Base-by-base conservation (phyloP, 768 basidiomycete species). In the Bullera alba region DNA sequence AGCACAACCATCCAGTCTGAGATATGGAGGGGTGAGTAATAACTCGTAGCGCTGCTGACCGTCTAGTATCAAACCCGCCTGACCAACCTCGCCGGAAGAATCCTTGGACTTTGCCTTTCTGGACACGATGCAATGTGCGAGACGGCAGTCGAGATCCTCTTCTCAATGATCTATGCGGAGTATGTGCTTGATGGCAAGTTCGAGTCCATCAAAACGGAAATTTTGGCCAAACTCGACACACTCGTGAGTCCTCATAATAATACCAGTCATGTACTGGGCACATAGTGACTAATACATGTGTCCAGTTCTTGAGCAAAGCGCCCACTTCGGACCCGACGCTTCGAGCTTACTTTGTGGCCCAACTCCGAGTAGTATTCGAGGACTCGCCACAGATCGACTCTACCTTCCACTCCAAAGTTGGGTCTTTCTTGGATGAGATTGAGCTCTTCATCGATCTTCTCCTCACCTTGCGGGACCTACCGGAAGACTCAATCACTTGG, bases 361-460 rank as follows among this genome's bases (percentile, higher is more conserved):
- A 92, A 51, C 79, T 97, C 37, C 83, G 89, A 15, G 82, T 83
- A 57, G 76, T 95, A n/a, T 96, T 96, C 67, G 87, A 91, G 47
- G 36, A 49, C 16, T 79, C 82, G 16, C 81, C 85, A 1, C 79
- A 83, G 26, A 85, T 90, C 12, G 87, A 93, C 58, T 83, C 85
- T 42, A 78, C 80, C 34, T 78, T 96, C 28, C 81, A 86, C 5
- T 81, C 82, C 30, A 81, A 85, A 17, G 86, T 95, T 34, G 80
- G 82, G 4, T 76, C 74, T 37, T 96, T 95, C 77, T 77, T 97
- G 28, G 85, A 87, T 57, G 86, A 88, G 0, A 86, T 96, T 4
- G 87, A 95, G 65, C 79, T 84, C 14, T 97, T 97, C 81, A 80
- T 97, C 25, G 87, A 93, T 61, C 78, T 97, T 16, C 75, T 97